A percentile compares a stretch with the other conserved stretches of the same genome.
Evolutionary conservation across 257 asterid species (phyloP).

Genomic region (Fraxinus americana): DNA sequence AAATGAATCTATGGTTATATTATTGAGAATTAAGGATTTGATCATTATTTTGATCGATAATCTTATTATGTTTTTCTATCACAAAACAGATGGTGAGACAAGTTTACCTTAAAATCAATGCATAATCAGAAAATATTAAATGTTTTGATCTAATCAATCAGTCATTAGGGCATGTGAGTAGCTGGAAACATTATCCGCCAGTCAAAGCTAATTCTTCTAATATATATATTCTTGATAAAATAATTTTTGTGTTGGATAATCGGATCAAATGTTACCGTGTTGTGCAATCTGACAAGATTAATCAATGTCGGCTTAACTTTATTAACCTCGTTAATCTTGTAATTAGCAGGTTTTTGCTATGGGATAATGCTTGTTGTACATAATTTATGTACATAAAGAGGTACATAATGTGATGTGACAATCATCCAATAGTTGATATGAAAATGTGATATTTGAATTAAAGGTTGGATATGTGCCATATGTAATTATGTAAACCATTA

Average conservation of each 20-base stretch:
- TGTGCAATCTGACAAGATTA: background rate
- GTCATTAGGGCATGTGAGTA: slow-evolving; percentile 15
- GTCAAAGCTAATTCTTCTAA: background rate
- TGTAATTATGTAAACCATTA: no score
- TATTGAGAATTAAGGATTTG: no score
- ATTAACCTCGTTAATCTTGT: background rate
- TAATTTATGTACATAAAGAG: no score
- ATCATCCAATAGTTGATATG: no score
- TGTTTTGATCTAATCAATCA: background rate
- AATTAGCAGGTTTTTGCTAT: background rate
- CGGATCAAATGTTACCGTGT: background rate
- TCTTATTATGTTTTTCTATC: no score
- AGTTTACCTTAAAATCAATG: background rate
- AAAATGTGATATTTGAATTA: no score
- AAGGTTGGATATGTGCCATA: no score
- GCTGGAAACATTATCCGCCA: background rate
- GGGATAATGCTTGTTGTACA: no score
- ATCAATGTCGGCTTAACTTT: background rate
- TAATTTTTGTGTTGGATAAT: background rate
- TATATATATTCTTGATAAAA: background rate
- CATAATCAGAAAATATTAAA: slow-evolving; percentile 17
- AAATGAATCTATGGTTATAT: no score
- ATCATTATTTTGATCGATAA: no score
- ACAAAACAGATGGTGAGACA: background rate
- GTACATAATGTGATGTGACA: no score